Percentiles rank a stretch among this genome's conserved stretches.
Conservation (phyloP, 2,329 filamentous ascomycete species). For the Claviceps sorghi region DNA sequence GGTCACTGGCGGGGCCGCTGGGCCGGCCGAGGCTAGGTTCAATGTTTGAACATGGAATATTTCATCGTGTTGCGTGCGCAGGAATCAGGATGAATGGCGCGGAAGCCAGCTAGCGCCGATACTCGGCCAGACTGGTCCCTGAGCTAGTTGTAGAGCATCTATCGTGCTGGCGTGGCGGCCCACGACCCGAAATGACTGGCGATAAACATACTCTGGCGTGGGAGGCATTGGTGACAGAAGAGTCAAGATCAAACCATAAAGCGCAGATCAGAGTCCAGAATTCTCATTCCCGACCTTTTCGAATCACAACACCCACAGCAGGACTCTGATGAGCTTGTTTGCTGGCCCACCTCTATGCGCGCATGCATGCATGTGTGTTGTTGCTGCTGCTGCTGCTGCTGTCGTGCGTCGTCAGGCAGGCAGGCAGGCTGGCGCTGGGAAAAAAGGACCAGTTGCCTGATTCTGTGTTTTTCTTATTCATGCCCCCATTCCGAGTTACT, state of each 20-base stretch:
- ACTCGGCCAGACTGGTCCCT: background rate
- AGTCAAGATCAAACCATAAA: background rate
- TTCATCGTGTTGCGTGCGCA: background rate
- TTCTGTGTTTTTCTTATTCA: too few relatives aligned
- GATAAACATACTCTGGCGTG: background rate
- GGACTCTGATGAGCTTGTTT: background rate
- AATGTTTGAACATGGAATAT: background rate
- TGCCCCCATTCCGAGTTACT: too few relatives aligned
- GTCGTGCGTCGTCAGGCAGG: too few relatives aligned
- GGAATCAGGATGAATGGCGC: background rate
- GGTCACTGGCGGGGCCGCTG: background rate
- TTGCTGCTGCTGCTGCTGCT: background rate
- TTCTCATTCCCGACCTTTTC: background rate
- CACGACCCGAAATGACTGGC: background rate
- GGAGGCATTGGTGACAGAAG: background rate
- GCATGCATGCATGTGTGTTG: background rate
- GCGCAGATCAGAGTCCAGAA: background rate
- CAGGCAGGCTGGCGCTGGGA: too few relatives aligned
- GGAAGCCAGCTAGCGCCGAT: background rate
- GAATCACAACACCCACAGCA: background rate
- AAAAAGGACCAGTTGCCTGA: too few relatives aligned
- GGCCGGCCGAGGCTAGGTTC: background rate
- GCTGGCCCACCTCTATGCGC: background rate
- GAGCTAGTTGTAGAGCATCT: background rate
- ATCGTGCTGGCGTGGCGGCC: too few relatives aligned